Evolutionary conservation across 345 rosid genomes (phyloP), one percentile per base, ranked within the genome.

Genomic region (Nephelium lappaceum): DNA sequence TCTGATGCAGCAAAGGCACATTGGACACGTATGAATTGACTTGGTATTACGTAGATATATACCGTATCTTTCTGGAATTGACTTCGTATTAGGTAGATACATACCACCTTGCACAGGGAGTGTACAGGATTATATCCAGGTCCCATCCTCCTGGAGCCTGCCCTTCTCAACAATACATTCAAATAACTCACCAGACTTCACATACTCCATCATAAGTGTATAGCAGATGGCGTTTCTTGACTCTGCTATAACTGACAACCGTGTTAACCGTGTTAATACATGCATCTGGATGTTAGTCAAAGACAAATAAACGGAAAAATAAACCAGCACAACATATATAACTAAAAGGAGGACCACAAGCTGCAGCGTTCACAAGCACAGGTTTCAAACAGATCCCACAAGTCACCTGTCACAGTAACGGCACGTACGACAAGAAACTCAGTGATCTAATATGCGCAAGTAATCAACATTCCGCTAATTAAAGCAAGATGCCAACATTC

Each of bases 161-260:
- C 93, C 91, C 77, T 94, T 97, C 89, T 92, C 98, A 25, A 92
- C 93, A 55, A 97, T 92, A 79, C 94, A 94, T 82, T 94, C 98
- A 83, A 91, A 97, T 15, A 97, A 93, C 83, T 97, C 99, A 49
- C 98, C 99, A 71, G 93, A 89, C 86, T 93, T 90, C 58, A 91
- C 99, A 78, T 91, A 93, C 86, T 97, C 99, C 94, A 93, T 89
- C 61, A 94, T 95, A 24, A 94, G 77, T 86, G 92, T 23, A 97
- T 93, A 75, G 93, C 93, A 41, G 91, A 85, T 5, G 89, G 81
- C 21, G 97, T 97, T 86, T 97, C 99, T 69, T 31, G 36, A 31
- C 36, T 31, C 36, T 31, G 1, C 36, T 31, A 1, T 31, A 31
- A 31, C 36, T 2, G 36, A 97, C 90, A 45, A 93, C 97, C 87